phyloP scores from a whole-genome alignment of 2,329 filamentous ascomycete genomes.

The Colletotrichum eleusines region DNA sequence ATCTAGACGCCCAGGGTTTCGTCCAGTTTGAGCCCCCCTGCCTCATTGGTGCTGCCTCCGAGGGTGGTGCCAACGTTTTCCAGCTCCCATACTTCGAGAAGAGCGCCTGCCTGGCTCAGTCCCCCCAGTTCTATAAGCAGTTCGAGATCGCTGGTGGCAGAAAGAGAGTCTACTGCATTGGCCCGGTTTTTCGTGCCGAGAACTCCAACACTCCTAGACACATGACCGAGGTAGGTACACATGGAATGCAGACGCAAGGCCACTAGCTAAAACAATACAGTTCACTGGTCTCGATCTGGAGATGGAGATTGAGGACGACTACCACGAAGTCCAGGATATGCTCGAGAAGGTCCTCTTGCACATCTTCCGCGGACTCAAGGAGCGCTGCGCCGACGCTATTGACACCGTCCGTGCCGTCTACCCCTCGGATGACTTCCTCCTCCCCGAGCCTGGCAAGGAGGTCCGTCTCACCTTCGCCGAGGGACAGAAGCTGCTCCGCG shows the following conservation, averaged over 20 bases:
- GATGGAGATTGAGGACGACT: slow-evolving; percentile 86
- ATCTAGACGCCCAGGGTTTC: slow-evolving; percentile 23
- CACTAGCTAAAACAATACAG: slow-evolving; percentile 41
- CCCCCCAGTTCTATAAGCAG: slow-evolving; percentile 90
- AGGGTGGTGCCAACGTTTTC: slow-evolving; percentile 95
- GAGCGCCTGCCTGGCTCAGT: slow-evolving; percentile 83
- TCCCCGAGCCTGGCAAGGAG: slow-evolving; percentile 80
- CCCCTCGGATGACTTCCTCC: slow-evolving; percentile 81
- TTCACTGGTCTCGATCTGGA: slow-evolving; percentile 91
- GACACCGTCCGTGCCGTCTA: slow-evolving; percentile 79
- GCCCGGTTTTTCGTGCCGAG: slow-evolving; percentile 88
- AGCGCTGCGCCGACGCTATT: slow-evolving; percentile 77
- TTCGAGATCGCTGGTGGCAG: slow-evolving; percentile 84
- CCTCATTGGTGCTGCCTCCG: slow-evolving; percentile 88
- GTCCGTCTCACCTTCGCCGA: slow-evolving; percentile 83
- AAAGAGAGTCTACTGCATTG: slow-evolving; percentile 82
- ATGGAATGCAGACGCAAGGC: too few species aligned
- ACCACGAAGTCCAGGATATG: slow-evolving; percentile 79
- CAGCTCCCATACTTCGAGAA: slow-evolving; percentile 89
- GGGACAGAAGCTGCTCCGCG: slow-evolving; percentile 80
- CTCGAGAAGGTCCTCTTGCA: slow-evolving; percentile 80
- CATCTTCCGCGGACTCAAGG: slow-evolving; percentile 81
- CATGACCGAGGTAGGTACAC: slow-evolving; percentile 76
- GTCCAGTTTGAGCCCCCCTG: slow-evolving; percentile 85
- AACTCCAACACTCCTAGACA: slow-evolving; percentile 87